Evolutionary conservation across 1,284 basidiomycete species (phyloP).

Genomic region (Trametes polyzona): DNA sequence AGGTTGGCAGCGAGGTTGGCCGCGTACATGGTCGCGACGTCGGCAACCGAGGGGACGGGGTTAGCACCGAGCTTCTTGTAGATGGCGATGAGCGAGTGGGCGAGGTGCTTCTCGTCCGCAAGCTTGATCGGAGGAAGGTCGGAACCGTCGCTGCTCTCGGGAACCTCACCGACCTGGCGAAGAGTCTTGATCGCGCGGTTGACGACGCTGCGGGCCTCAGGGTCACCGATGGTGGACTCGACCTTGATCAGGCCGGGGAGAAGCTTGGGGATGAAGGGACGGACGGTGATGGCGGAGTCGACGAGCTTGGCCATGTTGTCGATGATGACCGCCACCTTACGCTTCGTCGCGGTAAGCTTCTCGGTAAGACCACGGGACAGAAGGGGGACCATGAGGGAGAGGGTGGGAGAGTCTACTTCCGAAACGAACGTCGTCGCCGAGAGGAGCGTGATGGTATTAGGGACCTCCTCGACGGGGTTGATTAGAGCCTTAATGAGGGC

Average conservation of each 20-base stretch:
- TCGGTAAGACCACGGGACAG: conserved; percentile 94
- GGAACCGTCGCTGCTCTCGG: conserved; percentile 78
- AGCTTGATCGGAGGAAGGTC: conserved; percentile 85
- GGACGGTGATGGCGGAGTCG: conserved; percentile 92
- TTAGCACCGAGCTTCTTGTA: conserved; percentile 83
- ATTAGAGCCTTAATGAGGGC: conserved; percentile 97
- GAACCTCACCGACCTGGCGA: conserved; percentile 90
- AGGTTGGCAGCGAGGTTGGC: conserved; percentile 84
- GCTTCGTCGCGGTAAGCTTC: conserved; percentile 95
- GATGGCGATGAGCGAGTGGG: conserved; percentile 68
- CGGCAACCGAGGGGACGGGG: conserved; percentile 55
- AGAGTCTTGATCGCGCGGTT: conserved; percentile 90
- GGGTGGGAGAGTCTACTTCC: conserved; percentile 98
- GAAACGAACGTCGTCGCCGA: conserved; percentile 99
- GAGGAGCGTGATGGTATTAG: conserved; percentile 94
- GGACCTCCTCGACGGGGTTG: conserved; percentile 99
- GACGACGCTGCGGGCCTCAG: conserved; percentile 91
- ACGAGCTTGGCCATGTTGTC: conserved; percentile 99
- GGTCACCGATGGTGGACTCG: conserved; percentile 90
- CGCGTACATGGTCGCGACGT: conserved; percentile 73
- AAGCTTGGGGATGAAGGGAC: conserved; percentile 95
- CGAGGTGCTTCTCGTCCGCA: conserved; percentile 69
- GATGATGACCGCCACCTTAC: conserved; percentile 95
- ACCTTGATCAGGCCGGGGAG: conserved; percentile 95
- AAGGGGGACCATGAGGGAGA: conserved; percentile 98